Evolutionary conservation across 2,329 filamentous ascomycete species (phyloP), one percentile per base, ranked within the genome.

Genomic region (Fusarium sp.): DNA sequence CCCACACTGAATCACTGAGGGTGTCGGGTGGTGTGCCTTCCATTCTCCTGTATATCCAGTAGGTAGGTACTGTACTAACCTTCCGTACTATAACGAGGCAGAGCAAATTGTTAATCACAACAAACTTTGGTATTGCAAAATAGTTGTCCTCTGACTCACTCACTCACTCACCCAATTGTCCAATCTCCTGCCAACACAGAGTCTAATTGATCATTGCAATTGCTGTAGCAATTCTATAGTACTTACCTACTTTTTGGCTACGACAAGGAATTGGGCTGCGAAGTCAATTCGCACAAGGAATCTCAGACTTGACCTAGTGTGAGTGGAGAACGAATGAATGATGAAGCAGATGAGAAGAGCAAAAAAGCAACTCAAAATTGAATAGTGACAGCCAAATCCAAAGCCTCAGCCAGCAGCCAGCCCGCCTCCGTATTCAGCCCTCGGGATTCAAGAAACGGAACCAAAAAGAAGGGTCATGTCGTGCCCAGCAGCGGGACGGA

Each of bases 251-350:
- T 16, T 31, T 28, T 9, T 31, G 26, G 10, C 11, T 42, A 36
- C 41, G 53, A 28, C 37, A 50, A 66, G 42, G 49, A 69, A 65
- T 62, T 56, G 45, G 52, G n/a, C 26, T 30, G 26, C 49, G 31
- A 65, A 69, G 62, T 47, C 65, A 65, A 69, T 65, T 65, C 61
- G 50, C 51, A 47, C 23, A 41, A 65, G 44, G 45, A 57, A 65
- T 52, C 49, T 55, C 38, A 37, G 34, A 41, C 50, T 8, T 40
- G 28, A 41, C 33, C 26, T 18, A 50, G 44, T 54, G 50, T 60
- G 59, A 42, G 65, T 68, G 65, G 65, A 42, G 65, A 50, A 47
- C 36, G n/a, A 28, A 31, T 45, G n/a, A 31, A 45, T 31, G 47
- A 50, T 47, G 42, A 55, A 50, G 56, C 31, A 52, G 50, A 51